Evolutionary conservation across 164 flowering plant species (phyloP).

Genomic region (Vitis cinerea): DNA sequence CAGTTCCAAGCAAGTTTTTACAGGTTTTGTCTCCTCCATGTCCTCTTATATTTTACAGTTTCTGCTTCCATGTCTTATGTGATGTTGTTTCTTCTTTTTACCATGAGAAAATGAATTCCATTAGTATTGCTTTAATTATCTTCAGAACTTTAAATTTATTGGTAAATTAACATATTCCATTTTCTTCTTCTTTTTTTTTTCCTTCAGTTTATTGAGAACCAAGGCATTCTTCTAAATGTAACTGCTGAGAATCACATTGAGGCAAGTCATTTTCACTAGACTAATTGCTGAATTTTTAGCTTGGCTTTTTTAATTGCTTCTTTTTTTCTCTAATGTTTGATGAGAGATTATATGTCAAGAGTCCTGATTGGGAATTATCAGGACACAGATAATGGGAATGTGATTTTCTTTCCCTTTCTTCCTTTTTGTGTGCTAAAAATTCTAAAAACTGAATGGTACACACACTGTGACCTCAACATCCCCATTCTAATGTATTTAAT

Average conservation of each 20-base stretch:
- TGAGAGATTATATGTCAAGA: too few relatives aligned
- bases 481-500: too few relatives aligned
- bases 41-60: not conserved
- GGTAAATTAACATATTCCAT: not conserved
- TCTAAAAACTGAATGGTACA: too few relatives aligned
- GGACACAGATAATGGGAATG: too few relatives aligned
- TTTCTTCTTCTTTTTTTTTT: not conserved
- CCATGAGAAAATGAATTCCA: not conserved
- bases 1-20: conserved; percentile 68
- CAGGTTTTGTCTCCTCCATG: conserved; percentile 38
- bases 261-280: conserved; percentile 42
- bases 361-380: too few relatives aligned
- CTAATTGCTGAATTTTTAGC: not conserved
- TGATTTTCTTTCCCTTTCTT: too few relatives aligned
- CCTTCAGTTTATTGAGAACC: conserved; percentile 76
- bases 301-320: not conserved
- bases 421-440: too few relatives aligned
- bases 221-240: conserved; percentile 70
- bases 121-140: not conserved
- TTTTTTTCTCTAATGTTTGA: too few relatives aligned
- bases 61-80: not conserved
- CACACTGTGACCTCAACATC: too few relatives aligned
- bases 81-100: not conserved
- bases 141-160: not conserved
- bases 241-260: conserved; percentile 67